Conservation (phyloP, 192 early-diverging fungal species). For the Powellomyces hirtus region DNA sequence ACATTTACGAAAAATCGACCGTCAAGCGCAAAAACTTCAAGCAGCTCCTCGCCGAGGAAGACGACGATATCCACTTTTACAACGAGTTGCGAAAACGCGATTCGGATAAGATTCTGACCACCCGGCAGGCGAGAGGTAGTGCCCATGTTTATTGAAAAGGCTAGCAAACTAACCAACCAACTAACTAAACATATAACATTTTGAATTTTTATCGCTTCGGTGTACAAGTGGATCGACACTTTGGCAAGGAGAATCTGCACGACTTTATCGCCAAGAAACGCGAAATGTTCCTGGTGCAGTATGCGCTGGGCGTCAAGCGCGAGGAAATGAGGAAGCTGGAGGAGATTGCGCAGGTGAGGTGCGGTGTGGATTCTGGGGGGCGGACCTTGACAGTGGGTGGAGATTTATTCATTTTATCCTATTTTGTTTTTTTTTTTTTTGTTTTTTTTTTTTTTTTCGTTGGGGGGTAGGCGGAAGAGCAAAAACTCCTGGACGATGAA, state of each 20-base stretch:
- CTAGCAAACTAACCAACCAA: too few relatives aligned
- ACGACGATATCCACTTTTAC: constrained; percentile 51
- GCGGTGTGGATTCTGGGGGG: background rate
- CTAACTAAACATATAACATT: too few relatives aligned
- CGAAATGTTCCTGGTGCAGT: constrained; percentile 62
- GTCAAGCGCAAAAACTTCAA: constrained; percentile 53
- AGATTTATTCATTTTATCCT: too few relatives aligned
- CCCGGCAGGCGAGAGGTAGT: constrained; percentile 46
- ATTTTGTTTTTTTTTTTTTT: too few relatives aligned
- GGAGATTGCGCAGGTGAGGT: constrained; percentile 50
- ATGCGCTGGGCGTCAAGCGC: constrained; percentile 57
- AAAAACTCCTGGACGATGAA: constrained; percentile 60
- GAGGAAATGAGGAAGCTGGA: constrained; percentile 62
- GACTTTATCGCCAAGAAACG: constrained; percentile 60
- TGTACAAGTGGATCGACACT: constrained; percentile 46
- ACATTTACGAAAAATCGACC: constrained; percentile 50
- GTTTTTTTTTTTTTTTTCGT: too few relatives aligned
- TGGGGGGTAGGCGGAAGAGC: constrained; percentile 46
- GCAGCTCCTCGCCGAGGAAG: constrained; percentile 54
- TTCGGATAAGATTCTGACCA: constrained; percentile 49
- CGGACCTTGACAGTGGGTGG: background rate
- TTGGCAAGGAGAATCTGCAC: constrained; percentile 57
- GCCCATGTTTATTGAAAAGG: too few relatives aligned
- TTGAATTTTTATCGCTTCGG: background rate
- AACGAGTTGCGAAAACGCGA: constrained; percentile 47